Evolutionary conservation across 1,284 basidiomycete genomes (phyloP), one percentile per base, ranked within the genome.

Genomic region (Anthracocystis setariae): DNA sequence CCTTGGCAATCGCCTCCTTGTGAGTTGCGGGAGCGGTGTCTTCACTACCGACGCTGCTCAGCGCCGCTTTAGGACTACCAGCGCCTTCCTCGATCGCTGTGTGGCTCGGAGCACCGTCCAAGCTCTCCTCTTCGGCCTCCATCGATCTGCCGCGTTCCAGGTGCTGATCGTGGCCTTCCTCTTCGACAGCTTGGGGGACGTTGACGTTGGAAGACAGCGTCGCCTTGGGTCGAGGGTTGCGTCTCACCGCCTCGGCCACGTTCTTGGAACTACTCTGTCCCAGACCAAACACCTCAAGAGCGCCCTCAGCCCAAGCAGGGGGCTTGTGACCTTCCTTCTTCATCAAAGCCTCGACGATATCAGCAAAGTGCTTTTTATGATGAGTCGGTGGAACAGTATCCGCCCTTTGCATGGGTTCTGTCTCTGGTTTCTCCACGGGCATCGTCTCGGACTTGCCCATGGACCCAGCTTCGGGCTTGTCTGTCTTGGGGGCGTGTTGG

Each of bases 261-360:
- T 80, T 80, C 40, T 73, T 58, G 46, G 64, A 64, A 39, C 67
- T 73, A 43, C 73, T 76, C 39, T 65, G 76, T 3, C 78, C 78
- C 12, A 78, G 64, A 20, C 78, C 78, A 39, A 79, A 78, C 21
- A 74, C 73, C 29, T 79, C 78, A 29, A 79, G 59, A 8, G 78
- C 78, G 5, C 78, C 78, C 23, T 78, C 78, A n/a, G 78, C 74
- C 78, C 78, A 80, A 1, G 71, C 71, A 9, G 47, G 60, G 8
- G 78, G 76, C 43, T 74, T 74, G 46, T 73, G 63, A 35, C 78
- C 78, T 51, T 79, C 78, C 56, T 75, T 80, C 54, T 63, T 73
- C 77, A 79, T 80, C 15, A 79, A 40, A 15, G 73, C 60, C 27
- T 78, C 75, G 35, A 80, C 78, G 1, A 76, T 49, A 27, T 80